These are phyloP conservation scores for Ceratocystis ficicola DNA, from an alignment of 2,329 filamentous ascomycete genomes.

Conservation along the genomic window DNA sequence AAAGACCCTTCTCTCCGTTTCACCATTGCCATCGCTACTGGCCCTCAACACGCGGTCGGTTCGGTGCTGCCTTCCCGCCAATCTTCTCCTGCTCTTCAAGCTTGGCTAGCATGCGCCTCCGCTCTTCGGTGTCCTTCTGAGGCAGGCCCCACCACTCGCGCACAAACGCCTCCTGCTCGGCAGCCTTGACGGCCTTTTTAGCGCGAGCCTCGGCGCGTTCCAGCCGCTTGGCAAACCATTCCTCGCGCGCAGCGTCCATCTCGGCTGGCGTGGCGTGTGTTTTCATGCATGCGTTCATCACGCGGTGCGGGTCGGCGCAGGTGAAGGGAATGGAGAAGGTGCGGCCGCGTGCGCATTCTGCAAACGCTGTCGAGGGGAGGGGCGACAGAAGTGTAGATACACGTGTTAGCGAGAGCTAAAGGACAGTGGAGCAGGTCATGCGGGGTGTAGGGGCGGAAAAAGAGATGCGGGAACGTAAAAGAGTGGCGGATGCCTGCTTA, in stretches of 20 bases:
- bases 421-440: background rate
- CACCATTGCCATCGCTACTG: conserved; percentile 5
- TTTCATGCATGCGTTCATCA: conserved; percentile 94
- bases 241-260: conserved; percentile 76
- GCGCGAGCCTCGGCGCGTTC: conserved; percentile 58
- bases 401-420: background rate
- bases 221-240: conserved; percentile 76
- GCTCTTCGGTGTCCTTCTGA: conserved; percentile 41
- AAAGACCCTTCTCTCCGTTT: background rate
- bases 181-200: conserved; percentile 44
- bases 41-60: conserved; percentile 25
- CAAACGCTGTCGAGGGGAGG: conserved; percentile 57
- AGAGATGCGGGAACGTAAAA: background rate
- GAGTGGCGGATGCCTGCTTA: conserved; percentile 29
- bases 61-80: conserved; percentile 39
- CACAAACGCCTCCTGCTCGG: conserved; percentile 53
- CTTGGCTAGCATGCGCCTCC: conserved; percentile 42
- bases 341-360: conserved; percentile 72
- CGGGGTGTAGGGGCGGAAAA: background rate
- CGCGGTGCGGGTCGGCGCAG: conserved; percentile 64
- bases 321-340: conserved; percentile 81
- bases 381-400: background rate
- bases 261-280: conserved; percentile 70
- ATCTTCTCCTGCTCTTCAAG: conserved; percentile 40
- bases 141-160: conserved; percentile 57